Base-by-base conservation (phyloP, 352 stramenopile species). In the Phytopythium vexans region DNA sequence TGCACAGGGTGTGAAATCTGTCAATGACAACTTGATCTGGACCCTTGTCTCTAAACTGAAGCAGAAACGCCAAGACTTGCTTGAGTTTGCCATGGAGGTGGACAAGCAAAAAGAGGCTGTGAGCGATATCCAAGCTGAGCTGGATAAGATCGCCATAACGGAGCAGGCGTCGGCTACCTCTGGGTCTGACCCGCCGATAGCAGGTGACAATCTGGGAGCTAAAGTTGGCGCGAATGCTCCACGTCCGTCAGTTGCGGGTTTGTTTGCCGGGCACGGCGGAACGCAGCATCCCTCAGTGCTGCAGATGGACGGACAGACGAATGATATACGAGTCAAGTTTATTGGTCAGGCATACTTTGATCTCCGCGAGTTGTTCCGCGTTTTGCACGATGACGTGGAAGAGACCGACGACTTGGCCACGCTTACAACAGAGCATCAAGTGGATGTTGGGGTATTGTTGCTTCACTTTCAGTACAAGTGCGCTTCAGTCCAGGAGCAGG, bases 401-500 rank as follows among this genome's bases (percentile, higher is more conserved):
- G 37, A 63, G 4, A 82, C 71, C 1, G 59, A 78, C 14, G 74
- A 81, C 33, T 42, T 86, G 4, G 58, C 60, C 6, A 59, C 66
- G 7, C 70, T 86, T 10, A 57, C 51, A 7, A 82, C 69, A 0
- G 62, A 68, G 11, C 45, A 64, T 0, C 47, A 72, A 49, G 62
- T 67, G n/a, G 71, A 79, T 33, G 62, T 77, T 3, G 71, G 71
- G 2, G 60, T 74, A 5, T 16, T 82, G 11, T 36, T 75, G 7
- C 40, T 86, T 14, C 36, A 71, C 37, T 78, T 81, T 38, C 41
- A 78, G 52, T 86, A 77, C 60, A 78, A 86, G 35, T 82, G 74
- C 32, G 61, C 42, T 4, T 61, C 64, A 0, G 33, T 80, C 32
- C 64, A 77, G 39, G 48, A 56, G n/a, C 62, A 73, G 14, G 51